Base-by-base conservation (phyloP, 176 grass and related monocot genomes). In the Olyra latifolia region DNA sequence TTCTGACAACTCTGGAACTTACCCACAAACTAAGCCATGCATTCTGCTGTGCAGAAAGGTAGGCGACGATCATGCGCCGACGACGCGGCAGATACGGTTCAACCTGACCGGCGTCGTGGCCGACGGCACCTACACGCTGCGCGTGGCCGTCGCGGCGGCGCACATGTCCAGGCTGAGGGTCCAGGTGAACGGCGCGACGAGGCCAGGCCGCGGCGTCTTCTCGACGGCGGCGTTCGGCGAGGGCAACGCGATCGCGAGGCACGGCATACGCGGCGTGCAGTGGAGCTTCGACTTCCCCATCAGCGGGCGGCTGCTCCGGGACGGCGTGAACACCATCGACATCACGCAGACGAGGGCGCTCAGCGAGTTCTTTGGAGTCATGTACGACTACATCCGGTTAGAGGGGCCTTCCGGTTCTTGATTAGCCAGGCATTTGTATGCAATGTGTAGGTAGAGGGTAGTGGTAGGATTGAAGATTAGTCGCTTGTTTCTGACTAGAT, bases 201-300 rank as follows among this genome's bases (percentile, higher is more conserved):
- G 0, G 11, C 11, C 6, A 2, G 12, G 16, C 32, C 25, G 19
- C 23, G 62, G 41, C 4, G 17, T 41, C 20, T 71, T 97, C 17
- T 82, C 42, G 28, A 89, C 90, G 23, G 6, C 43, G 13, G 79
- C 44, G 28, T 87, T 87, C 15, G 93, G 93, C 1, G 88, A 82
- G 4, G 83, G 84, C 62, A 97, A 97, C 57, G 75, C 75, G 2
- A 93, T 97, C 68, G 88, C 93, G 7, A 71, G 93, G 41, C 90
- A 89, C 5, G 80, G 90, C 35, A 83, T 83, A 6, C 82, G 76
- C 23, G 90, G 86, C 2, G 42, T 60, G 7, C 86, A 88, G 66
- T 82, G 90, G 86, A 79, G 75, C 53, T 63, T 88, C 25, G 88
- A 93, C 66, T 72, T 93, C 2, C 24, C 16, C 0, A 55, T 93